Evolutionary conservation across 2,329 filamentous ascomycete species (phyloP), one percentile per base, ranked within the genome.

Genomic region (Plectosphaerella sp.): DNA sequence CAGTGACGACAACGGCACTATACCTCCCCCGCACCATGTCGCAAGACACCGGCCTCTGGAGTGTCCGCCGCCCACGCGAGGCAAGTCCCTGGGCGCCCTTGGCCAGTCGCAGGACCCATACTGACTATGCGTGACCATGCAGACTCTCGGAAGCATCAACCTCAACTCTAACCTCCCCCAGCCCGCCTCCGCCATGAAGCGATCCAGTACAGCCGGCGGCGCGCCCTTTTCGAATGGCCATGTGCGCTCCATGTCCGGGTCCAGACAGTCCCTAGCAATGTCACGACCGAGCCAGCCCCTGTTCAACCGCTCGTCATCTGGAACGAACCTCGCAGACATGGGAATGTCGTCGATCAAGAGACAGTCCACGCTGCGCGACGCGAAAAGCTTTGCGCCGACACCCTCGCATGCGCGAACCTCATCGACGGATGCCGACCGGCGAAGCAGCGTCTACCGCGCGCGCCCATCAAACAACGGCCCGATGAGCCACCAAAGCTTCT

Each of bases 101-200:
- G 8, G n/a, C 25, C 22, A 6, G 20, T 48, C 16, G 42, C 47
- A 16, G 15, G 5, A 43, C 7, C 22, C 41, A 47, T 4, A 47
- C 51, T 57, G 28, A 55, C 48, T 35, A 35, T 10, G 41, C 48
- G 37, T 58, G 5, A 22, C 8, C 11, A 10, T 33, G 57, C 69
- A 95, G 91, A 97, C 94, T 50, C 83, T 97, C 54, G 92, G 88
- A 58, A 86, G 86, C 59, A 84, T 96, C 64, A 93, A 84, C 67
- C 84, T 86, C 68, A 93, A 91, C 69, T 88, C 89, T 18, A 83
- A 84, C 20, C 89, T 99, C 57, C 94, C 94, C 18, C 91, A 96
- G 72, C 93, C 94, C 9, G 82, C 89, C 25, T 97, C 93, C 41
- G 90, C 91, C 41, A 87, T 99, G 80, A 99, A 99, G 76, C 89